Conservation (phyloP, 2,329 filamentous ascomycete species). For the Laburnicola sp. region DNA sequence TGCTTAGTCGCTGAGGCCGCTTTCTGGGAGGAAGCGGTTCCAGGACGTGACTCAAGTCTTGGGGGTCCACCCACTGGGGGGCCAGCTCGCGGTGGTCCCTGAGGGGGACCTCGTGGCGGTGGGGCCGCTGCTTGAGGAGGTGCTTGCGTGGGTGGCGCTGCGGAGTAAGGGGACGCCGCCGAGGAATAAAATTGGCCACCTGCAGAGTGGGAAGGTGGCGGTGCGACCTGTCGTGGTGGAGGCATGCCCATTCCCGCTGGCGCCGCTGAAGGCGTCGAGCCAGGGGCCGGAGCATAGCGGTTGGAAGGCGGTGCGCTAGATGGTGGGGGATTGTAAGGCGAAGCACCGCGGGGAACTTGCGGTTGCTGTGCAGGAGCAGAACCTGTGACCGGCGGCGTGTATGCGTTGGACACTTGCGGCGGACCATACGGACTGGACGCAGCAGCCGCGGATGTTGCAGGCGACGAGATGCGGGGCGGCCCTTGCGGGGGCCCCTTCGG, state of each 20-base stretch:
- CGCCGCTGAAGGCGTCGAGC: conserved; percentile 54
- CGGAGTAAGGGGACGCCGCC: conserved; percentile 8
- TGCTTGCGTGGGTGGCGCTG: conserved; percentile 24
- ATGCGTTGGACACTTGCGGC: conserved; percentile 53
- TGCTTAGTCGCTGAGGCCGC: conserved; percentile 64
- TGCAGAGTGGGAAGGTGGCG: conserved; percentile 45
- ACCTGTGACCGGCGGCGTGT: conserved; percentile 59
- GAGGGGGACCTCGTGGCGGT: conserved; percentile 33
- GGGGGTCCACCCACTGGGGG: conserved; percentile 48
- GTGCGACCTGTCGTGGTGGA: conserved; percentile 49
- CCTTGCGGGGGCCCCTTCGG: conserved; percentile 69
- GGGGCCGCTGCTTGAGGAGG: conserved; percentile 48
- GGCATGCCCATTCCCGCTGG: conserved; percentile 46
- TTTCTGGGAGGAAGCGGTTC: conserved; percentile 55
- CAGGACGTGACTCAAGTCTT: conserved; percentile 47
- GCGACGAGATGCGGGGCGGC: conserved; percentile 64
- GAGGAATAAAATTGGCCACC: conserved; percentile 45
- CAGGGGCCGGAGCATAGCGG: conserved; percentile 68
- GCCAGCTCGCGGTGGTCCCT: conserved; percentile 50
- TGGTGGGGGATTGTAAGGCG: conserved; percentile 84
- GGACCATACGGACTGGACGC: conserved; percentile 68
- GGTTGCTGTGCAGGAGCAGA: conserved; percentile 56
- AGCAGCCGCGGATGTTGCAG: conserved; percentile 57
- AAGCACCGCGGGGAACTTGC: conserved; percentile 72
- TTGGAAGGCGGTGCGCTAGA: conserved; percentile 62